A percentile compares a stretch with the other conserved stretches of the same genome.
phyloP scores from a whole-genome alignment of 2,329 filamentous ascomycete genomes.

The Aspergillus caelatus region DNA sequence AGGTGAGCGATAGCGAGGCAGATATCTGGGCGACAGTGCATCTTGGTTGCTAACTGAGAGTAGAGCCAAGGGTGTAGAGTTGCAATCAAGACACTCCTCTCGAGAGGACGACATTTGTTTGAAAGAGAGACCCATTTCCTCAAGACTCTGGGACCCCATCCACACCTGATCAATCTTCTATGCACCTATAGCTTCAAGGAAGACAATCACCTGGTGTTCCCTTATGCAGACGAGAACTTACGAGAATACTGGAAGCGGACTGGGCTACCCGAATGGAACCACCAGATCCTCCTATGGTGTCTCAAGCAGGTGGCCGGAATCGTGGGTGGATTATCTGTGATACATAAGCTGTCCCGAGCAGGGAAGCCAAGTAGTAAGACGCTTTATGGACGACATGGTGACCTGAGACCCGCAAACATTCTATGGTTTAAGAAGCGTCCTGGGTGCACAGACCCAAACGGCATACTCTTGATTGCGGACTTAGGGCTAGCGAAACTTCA shows the following conservation, averaged over 20 bases:
- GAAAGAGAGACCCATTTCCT: background rate
- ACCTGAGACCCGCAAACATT: conserved; percentile 44
- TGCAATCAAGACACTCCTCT: conserved; percentile 9
- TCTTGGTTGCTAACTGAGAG: background rate
- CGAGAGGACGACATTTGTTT: background rate
- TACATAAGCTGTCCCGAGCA: conserved; percentile 26
- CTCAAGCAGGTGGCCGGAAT: conserved; percentile 33
- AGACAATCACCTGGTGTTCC: conserved; percentile 34
- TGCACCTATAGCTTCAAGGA: conserved; percentile 26
- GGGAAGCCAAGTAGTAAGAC: background rate
- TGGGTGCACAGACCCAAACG: conserved; percentile 8
- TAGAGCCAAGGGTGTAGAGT: conserved; percentile 1
- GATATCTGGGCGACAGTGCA: background rate
- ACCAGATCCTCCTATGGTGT: conserved; percentile 26
- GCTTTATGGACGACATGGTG: conserved; percentile 37
- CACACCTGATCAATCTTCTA: conserved; percentile 31
- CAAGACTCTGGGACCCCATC: background rate
- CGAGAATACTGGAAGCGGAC: conserved; percentile 28
- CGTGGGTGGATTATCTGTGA: conserved; percentile 21
- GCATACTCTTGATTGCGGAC: conserved; percentile 36
- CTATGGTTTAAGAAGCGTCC: conserved; percentile 27
- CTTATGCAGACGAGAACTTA: conserved; percentile 29
- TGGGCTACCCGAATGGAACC: conserved; percentile 14
- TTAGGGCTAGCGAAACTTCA: conserved; percentile 40
- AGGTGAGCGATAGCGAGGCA: background rate